Evolutionary conservation across 768 basidiomycete species (phyloP).

Genomic region (Auriscalpium vulgare): DNA sequence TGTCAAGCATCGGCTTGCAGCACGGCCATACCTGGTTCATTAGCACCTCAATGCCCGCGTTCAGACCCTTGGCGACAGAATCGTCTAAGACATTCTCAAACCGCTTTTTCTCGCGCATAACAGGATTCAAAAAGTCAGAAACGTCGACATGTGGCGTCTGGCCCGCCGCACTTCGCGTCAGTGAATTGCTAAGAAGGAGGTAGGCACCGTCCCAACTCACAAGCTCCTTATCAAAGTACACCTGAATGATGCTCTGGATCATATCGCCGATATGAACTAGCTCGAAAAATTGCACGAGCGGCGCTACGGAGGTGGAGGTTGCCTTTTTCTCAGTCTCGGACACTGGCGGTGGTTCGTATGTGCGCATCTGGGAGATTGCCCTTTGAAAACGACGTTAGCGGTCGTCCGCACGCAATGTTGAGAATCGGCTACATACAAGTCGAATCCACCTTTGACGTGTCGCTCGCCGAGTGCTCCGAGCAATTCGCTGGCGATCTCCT

Average conservation of each 20-base stretch:
- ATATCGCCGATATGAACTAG: constrained; percentile 95
- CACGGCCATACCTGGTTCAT: constrained; percentile 73
- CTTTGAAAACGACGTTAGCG: constrained; percentile 29
- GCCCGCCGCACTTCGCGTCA: not conserved
- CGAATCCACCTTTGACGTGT: constrained; percentile 79
- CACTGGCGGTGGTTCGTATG: constrained; percentile 82
- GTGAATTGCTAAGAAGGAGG: not conserved
- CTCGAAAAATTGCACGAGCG: constrained; percentile 94
- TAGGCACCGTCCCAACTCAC: constrained; percentile 32
- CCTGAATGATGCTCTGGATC: constrained; percentile 95
- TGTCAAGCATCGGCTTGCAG: not conserved
- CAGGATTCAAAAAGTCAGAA: constrained; percentile 87
- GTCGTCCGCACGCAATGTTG: not conserved
- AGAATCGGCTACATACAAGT: constrained; percentile 15
- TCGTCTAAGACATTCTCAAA: constrained; percentile 93
- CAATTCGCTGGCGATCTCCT: constrained; percentile 86
- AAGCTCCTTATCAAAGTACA: constrained; percentile 96
- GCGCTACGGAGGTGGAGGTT: constrained; percentile 53
- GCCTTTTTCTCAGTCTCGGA: constrained; percentile 52
- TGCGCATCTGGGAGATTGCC: constrained; percentile 82
- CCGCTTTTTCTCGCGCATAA: constrained; percentile 93
- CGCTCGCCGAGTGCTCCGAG: constrained; percentile 68
- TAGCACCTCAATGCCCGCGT: constrained; percentile 90
- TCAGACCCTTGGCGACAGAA: constrained; percentile 86
- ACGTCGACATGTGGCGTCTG: constrained; percentile 85